phyloP scores from a whole-genome alignment of 2,329 filamentous ascomycete species.

The Alternaria burnsii region DNA sequence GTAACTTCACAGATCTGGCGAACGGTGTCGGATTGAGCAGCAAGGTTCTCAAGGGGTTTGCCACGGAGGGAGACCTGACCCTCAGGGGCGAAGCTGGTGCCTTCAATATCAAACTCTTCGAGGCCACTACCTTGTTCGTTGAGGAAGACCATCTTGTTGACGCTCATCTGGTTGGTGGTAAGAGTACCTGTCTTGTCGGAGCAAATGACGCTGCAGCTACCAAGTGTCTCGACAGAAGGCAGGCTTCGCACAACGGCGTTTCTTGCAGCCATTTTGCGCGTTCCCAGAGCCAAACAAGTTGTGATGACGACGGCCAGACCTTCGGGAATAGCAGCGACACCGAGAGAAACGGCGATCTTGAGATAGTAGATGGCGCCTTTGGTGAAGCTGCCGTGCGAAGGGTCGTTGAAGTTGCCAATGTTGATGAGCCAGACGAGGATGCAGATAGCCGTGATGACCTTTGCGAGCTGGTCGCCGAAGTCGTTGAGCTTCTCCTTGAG shows the following conservation, averaged over 20 bases:
- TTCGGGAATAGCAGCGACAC: constrained; percentile 96
- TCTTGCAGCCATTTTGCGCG: constrained; percentile 98
- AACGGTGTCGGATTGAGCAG: constrained; percentile 77
- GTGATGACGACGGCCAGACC: constrained; percentile 98
- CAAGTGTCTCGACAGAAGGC: constrained; percentile 95
- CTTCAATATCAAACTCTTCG: constrained; percentile 88
- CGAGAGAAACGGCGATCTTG: constrained; percentile 98
- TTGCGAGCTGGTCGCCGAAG: constrained; percentile 94
- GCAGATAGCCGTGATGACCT: constrained; percentile 98
- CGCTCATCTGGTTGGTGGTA: constrained; percentile 99
- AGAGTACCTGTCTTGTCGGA: constrained; percentile 99
- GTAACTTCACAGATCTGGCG: constrained; percentile 76
- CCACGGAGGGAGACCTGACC: constrained; percentile 76
- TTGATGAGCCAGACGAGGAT: constrained; percentile 98
- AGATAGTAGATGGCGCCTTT: constrained; percentile 99
- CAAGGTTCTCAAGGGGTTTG: constrained; percentile 72
- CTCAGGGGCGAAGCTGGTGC: constrained; percentile 88
- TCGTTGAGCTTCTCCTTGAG: constrained; percentile 99
- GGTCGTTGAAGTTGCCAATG: constrained; percentile 95
- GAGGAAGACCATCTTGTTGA: constrained; percentile 89
- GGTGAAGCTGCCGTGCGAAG: constrained; percentile 88
- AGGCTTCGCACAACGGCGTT: constrained; percentile 96
- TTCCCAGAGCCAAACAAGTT: constrained; percentile 95
- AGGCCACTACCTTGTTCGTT: constrained; percentile 75
- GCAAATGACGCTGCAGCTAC: constrained; percentile 99